A percentile compares a stretch with the other conserved stretches of the same genome.
phyloP scores from a whole-genome alignment of 208 protist genomes.

The Trypanosomatidae sp. region DNA sequence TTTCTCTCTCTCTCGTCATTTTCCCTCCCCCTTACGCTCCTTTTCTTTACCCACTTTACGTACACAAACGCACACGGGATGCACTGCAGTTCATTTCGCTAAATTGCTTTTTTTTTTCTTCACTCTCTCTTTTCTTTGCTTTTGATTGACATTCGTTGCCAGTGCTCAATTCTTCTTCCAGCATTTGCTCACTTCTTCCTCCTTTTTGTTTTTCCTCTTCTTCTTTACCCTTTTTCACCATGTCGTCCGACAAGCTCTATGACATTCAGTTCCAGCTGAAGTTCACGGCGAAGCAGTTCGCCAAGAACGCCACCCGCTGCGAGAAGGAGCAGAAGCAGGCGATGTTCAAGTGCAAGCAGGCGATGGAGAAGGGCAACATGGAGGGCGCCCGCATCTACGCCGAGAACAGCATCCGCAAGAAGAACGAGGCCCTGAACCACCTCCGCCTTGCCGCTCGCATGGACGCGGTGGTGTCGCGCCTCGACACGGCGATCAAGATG shows the following conservation, averaged over 20 bases:
- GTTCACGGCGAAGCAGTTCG: conserved; percentile 95
- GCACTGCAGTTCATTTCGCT: not conserved
- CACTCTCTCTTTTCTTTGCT: not conserved
- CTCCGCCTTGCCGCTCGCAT: conserved; percentile 93
- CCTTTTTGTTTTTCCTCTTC: not conserved
- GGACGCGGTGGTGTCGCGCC: conserved; percentile 95
- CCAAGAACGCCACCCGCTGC: conserved; percentile 82
- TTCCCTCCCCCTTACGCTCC: not conserved
- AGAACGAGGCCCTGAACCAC: conserved; percentile 97
- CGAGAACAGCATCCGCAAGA: conserved; percentile 98
- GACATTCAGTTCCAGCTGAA: conserved; percentile 96
- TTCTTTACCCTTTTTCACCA: conserved; percentile 16
- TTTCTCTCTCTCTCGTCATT: not conserved
- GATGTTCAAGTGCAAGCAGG: conserved; percentile 93
- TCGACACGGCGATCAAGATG: conserved; percentile 96
- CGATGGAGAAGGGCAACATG: conserved; percentile 98
- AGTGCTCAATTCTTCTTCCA: not conserved
- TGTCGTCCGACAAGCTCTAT: conserved; percentile 79
- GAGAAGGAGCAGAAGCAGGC: conserved; percentile 94
- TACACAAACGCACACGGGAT: no score
- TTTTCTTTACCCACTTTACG: not conserved
- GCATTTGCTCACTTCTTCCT: conserved; percentile 4
- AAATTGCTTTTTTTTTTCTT: not conserved
- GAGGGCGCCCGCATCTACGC: conserved; percentile 98
- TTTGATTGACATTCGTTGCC: not conserved